Conservation (phyloP, 208 protist genomes). For the Endotrypanum monterogeii region DNA sequence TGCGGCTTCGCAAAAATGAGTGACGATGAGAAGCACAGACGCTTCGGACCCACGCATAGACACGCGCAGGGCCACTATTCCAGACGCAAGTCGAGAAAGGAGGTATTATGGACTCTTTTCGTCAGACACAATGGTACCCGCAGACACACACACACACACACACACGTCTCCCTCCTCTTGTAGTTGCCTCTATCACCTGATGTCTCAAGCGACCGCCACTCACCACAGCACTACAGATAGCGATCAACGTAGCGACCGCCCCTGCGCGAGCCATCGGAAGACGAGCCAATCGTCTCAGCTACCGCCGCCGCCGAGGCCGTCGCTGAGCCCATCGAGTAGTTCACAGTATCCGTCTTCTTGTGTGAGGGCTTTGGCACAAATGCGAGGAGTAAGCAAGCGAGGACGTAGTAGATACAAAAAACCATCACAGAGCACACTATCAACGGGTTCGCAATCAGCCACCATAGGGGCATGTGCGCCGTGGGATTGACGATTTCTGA, state of each 20-base stretch:
- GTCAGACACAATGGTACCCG: too few species aligned
- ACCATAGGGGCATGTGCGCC: conserved; percentile 41
- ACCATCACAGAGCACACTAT: conserved; percentile 45
- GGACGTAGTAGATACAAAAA: conserved; percentile 64
- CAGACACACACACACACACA: not conserved
- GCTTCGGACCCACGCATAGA: not conserved
- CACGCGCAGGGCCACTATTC: not conserved
- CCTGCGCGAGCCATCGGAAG: not conserved
- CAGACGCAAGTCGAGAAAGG: not conserved
- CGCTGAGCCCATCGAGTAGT: not conserved
- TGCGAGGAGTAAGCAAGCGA: conserved; percentile 70
- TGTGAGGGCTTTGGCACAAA: conserved; percentile 59
- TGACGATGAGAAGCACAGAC: not conserved
- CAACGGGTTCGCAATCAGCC: conserved; percentile 48
- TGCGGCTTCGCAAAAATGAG: not conserved
- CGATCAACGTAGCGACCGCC: conserved; percentile 29
- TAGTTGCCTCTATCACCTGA: not conserved
- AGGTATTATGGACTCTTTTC: too few species aligned
- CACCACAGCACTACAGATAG: conserved; percentile 13
- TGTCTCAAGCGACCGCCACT: not conserved
- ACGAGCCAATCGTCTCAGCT: not conserved
- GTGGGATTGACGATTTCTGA: not conserved
- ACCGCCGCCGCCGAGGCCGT: not conserved
- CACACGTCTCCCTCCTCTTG: too few species aligned
- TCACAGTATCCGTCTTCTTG: not conserved